These are phyloP conservation scores for Backusella psychrophila DNA, from an alignment of 192 early-diverging fungal species.

Conservation along the genomic window DNA sequence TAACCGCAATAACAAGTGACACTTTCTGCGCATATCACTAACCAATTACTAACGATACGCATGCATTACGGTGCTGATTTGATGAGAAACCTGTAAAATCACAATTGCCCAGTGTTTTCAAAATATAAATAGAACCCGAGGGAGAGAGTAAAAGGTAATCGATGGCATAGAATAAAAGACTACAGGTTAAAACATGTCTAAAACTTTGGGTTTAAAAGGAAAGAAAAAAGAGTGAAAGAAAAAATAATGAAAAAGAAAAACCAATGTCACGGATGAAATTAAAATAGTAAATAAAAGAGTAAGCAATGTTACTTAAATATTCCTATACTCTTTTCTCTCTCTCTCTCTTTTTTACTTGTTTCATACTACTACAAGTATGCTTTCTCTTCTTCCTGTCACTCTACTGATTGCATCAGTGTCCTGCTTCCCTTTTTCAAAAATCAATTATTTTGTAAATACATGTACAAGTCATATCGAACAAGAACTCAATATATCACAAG, in stretches of 20 bases:
- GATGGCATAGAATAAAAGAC: neutral
- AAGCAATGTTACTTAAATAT: conserved; percentile 1
- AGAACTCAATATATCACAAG: neutral
- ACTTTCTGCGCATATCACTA: neutral
- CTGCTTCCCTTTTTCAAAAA: neutral
- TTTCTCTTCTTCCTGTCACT: neutral
- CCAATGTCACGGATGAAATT: neutral
- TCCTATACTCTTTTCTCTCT: neutral
- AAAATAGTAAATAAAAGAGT: neutral
- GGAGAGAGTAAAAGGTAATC: neutral
- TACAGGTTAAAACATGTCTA: neutral
- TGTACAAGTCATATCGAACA: neutral
- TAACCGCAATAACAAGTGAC: neutral
- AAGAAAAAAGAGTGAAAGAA: neutral
- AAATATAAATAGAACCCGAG: neutral
- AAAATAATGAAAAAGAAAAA: neutral
- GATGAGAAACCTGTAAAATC: neutral
- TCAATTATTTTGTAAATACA: neutral
- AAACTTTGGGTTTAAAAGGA: neutral
- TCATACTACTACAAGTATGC: neutral
- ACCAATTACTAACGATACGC: neutral
- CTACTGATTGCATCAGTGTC: neutral
- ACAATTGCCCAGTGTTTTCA: neutral
- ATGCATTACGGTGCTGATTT: neutral
- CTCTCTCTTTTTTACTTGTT: neutral